Evolutionary conservation across 106 monocot species (phyloP).

Genomic region (Xerophyta viscosa): DNA sequence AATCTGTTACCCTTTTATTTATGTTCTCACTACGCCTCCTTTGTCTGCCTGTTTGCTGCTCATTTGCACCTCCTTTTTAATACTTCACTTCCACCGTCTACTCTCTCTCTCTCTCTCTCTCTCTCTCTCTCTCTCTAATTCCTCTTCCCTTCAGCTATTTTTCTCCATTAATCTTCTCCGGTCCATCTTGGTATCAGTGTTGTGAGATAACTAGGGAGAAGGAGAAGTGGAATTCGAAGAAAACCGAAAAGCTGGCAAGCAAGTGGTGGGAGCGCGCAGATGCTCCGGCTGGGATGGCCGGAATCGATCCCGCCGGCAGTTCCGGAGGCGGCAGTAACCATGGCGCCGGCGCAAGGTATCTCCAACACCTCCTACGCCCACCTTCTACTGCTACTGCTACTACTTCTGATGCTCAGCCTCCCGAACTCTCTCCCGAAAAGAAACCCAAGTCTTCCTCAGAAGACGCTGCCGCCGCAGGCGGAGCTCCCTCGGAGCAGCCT

Average conservation of each 20-base stretch:
- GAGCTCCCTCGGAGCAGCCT: conserved; percentile 7
- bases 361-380: conserved; percentile 35
- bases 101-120: too few species aligned
- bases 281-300: conserved; percentile 30
- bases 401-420: not conserved
- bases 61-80: too few species aligned
- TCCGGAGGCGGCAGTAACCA: conserved; percentile 1
- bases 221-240: too few species aligned
- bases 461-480: not conserved
- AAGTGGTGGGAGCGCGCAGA: conserved; percentile 63
- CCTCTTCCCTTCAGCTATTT: too few species aligned
- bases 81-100: too few species aligned
- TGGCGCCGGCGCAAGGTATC: conserved; percentile 17
- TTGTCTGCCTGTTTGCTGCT: too few species aligned
- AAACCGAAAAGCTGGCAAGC: conserved; percentile 43
- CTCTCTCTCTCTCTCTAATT: too few species aligned
- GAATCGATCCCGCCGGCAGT: conserved; percentile 23
- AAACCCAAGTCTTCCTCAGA: conserved; percentile 9
- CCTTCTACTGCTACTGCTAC: conserved; percentile 10
- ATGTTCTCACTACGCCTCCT: too few species aligned
- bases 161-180: too few species aligned
- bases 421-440: conserved; percentile 12
- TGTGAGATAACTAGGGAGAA: too few species aligned
- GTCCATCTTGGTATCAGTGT: too few species aligned
- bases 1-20: too few species aligned